Conservation (phyloP, 78 protist genomes). For the Dictyostelium intermedium region DNA sequence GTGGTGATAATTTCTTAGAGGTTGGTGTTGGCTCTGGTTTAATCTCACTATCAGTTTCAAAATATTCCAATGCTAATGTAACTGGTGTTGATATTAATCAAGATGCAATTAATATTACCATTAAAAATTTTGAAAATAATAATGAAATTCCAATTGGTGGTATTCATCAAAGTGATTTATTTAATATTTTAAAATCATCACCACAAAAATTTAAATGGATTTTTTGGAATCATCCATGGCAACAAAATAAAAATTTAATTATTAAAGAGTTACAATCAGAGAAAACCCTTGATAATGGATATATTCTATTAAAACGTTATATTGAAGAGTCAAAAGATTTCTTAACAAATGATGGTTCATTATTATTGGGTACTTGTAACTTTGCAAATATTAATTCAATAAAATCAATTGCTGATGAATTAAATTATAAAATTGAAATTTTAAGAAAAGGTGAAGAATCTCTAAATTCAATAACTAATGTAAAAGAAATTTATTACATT, state of each 20-base stretch:
- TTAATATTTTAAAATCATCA: neutral
- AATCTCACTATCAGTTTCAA: neutral
- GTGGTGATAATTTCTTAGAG: neutral
- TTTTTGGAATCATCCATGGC: constrained; percentile 38
- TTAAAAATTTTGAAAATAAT: neutral
- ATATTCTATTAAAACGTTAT: neutral
- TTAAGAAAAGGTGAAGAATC: neutral
- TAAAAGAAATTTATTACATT: constrained; percentile 1
- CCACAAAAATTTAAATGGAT: neutral
- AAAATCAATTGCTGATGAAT: neutral
- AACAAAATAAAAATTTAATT: neutral
- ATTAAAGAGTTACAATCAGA: neutral
- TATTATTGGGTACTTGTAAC: constrained; percentile 3
- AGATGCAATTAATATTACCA: neutral
- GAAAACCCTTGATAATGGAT: neutral
- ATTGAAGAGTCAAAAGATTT: neutral
- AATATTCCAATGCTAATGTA: neutral
- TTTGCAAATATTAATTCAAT: neutral
- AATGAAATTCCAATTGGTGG: neutral
- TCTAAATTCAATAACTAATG: neutral
- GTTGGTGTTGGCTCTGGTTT: neutral
- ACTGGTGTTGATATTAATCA: neutral
- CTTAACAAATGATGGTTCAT: neutral
- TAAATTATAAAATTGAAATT: neutral
- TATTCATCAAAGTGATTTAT: neutral